Percentiles rank a stretch among this genome's conserved stretches.
Conservation (phyloP, 768 basidiomycete species). For the Amanita jacksonii region DNA sequence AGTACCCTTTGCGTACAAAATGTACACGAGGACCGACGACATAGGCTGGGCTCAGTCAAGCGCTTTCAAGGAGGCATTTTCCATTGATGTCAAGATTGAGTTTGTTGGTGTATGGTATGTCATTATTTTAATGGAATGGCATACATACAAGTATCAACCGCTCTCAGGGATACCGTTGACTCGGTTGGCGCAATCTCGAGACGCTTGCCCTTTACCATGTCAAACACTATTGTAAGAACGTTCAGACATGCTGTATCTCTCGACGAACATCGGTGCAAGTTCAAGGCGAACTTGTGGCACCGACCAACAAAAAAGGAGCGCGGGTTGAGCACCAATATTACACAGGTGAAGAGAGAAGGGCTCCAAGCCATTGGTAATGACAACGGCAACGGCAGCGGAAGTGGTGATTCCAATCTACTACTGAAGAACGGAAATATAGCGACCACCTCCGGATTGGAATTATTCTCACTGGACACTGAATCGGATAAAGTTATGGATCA, state of each 20-base stretch:
- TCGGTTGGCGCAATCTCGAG: slow-evolving; percentile 49
- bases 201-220: slow-evolving; percentile 47
- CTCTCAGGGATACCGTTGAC: slow-evolving; percentile 17
- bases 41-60: slow-evolving; percentile 38
- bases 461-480: slow-evolving; percentile 14
- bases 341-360: neutral
- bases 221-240: slow-evolving; percentile 43
- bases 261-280: slow-evolving; percentile 55
- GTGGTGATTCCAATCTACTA: neutral
- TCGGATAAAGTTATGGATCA: slow-evolving; percentile 19
- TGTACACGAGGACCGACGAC: slow-evolving; percentile 45
- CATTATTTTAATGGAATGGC: too few species aligned
- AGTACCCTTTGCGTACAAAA: slow-evolving; percentile 54
- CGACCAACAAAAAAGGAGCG: slow-evolving; percentile 22
- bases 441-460: neutral
- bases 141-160: too few species aligned
- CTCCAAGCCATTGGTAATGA: neutral
- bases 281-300: slow-evolving; percentile 46
- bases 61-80: slow-evolving; percentile 49
- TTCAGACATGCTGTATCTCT: slow-evolving; percentile 59
- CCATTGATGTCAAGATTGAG: slow-evolving; percentile 41
- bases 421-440: too few species aligned
- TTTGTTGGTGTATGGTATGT: slow-evolving; percentile 50
- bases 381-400: neutral
- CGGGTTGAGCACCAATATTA: slow-evolving; percentile 14